Percentiles rank a stretch among this genome's conserved stretches.
These are phyloP conservation scores for Saccharata proteae DNA, from an alignment of 2,329 filamentous ascomycete genomes.

Conservation along the genomic window DNA sequence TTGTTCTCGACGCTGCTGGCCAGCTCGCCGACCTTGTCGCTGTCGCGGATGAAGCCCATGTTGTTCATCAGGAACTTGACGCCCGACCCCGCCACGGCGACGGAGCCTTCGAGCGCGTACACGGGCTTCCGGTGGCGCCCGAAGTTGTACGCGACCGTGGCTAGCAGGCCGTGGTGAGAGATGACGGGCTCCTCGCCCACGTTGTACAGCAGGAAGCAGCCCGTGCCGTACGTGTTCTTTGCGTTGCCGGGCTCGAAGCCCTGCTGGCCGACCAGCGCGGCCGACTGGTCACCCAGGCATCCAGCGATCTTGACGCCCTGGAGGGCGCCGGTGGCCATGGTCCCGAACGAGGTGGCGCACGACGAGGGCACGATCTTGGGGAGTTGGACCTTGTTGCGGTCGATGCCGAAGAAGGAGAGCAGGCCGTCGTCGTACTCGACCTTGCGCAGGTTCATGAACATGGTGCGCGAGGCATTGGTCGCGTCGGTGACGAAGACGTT, in stretches of 20 bases:
- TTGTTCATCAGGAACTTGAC: slow-evolving; percentile 60
- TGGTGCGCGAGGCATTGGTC: slow-evolving; percentile 79
- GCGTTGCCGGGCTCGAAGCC: slow-evolving; percentile 71
- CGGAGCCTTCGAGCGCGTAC: slow-evolving; percentile 74
- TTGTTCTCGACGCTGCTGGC: slow-evolving; percentile 58
- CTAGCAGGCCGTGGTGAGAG: slow-evolving; percentile 68
- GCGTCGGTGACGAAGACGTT: slow-evolving; percentile 72
- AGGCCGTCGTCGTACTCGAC: slow-evolving; percentile 68
- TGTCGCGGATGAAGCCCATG: slow-evolving; percentile 48
- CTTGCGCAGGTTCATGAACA: slow-evolving; percentile 85
- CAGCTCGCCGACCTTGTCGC: slow-evolving; percentile 51
- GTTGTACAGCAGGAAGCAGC: slow-evolving; percentile 83
- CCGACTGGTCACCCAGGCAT: slow-evolving; percentile 77
- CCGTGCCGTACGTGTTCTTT: slow-evolving; percentile 87
- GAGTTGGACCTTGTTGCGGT: slow-evolving; percentile 57
- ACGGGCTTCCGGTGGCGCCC: slow-evolving; percentile 53
- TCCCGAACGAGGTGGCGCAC: slow-evolving; percentile 59
- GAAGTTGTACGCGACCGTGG: slow-evolving; percentile 82
- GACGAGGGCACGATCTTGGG: slow-evolving; percentile 80
- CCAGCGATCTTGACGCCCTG: slow-evolving; percentile 65
- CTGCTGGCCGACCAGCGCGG: slow-evolving; percentile 74
- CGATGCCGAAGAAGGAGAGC: slow-evolving; percentile 67
- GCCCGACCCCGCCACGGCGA: slow-evolving; percentile 70
- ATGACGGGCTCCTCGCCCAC: slow-evolving; percentile 76
- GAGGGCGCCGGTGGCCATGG: slow-evolving; percentile 51